These are phyloP conservation scores for Penicillium sp. DNA, from an alignment of 2,329 filamentous ascomycete genomes.

Conservation along the genomic window DNA sequence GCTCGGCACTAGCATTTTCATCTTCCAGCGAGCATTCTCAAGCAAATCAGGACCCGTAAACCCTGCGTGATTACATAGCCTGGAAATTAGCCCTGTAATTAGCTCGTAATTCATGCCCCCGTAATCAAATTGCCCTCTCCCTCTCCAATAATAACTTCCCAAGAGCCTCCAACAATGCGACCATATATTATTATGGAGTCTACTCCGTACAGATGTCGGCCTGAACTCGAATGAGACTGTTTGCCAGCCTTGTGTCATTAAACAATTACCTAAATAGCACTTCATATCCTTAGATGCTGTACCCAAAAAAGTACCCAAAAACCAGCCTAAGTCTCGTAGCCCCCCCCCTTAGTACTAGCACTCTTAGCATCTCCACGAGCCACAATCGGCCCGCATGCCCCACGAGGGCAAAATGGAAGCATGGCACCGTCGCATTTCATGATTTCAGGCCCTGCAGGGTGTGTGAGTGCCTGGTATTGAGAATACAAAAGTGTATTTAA, in stretches of 20 bases:
- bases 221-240: neutral
- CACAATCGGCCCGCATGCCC: constrained; percentile 11
- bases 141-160: neutral
- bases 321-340: neutral
- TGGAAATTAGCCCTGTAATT: neutral
- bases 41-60: constrained; percentile 1
- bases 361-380: constrained; percentile 14
- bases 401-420: constrained; percentile 11
- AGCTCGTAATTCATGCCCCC: neutral
- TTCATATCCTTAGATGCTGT: neutral
- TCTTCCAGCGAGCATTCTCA: constrained; percentile 1
- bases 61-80: constrained; percentile 3
- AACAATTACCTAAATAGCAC: neutral
- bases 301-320: neutral
- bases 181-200: neutral
- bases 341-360: no score
- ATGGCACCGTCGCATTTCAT: constrained; percentile 14
- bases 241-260: neutral
- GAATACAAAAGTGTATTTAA: neutral
- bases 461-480: neutral
- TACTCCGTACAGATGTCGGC: neutral
- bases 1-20: constrained; percentile 4
- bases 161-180: neutral
- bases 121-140: neutral
- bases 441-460: neutral